Percentiles rank a stretch among this genome's conserved stretches.
Conservation (phyloP, 345 rosid species). For the Gossypium arboreum region DNA sequence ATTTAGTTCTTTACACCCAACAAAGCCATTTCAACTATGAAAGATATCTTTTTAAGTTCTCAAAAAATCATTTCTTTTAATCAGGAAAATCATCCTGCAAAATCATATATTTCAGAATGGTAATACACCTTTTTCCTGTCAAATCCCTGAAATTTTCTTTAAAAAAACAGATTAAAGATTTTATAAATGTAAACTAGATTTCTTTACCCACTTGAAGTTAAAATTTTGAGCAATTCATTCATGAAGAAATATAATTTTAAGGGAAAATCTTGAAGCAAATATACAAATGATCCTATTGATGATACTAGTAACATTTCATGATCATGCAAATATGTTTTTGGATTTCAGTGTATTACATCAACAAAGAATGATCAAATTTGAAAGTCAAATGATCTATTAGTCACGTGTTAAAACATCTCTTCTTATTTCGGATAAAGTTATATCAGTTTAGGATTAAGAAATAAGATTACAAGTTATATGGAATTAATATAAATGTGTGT, state of each 20-base stretch:
- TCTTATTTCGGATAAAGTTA: not conserved
- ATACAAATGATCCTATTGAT: not conserved
- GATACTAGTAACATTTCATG: not conserved
- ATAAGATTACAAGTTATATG: not conserved
- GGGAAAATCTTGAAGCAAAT: not conserved
- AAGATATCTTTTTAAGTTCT: not conserved
- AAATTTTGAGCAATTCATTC: not conserved
- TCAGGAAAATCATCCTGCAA: not conserved
- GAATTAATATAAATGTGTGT: not conserved
- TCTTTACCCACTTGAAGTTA: not conserved
- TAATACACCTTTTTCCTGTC: not conserved
- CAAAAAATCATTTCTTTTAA: not conserved
- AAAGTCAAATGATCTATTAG: not conserved
- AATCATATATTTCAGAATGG: not conserved
- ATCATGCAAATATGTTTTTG: not conserved
- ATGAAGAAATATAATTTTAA: not conserved
- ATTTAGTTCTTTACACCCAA: not conserved
- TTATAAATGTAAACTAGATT: not conserved
- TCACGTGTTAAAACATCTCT: not conserved
- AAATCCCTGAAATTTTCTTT: not conserved
- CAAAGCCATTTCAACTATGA: not conserved
- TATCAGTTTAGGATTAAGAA: not conserved
- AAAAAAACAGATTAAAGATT: not conserved
- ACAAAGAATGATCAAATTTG: not conserved
- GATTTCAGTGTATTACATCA: constrained; percentile 1